Evolutionary conservation across 2,329 filamentous ascomycete genomes (phyloP), one percentile per base, ranked within the genome.

Genomic region (Sphaerulina musiva): DNA sequence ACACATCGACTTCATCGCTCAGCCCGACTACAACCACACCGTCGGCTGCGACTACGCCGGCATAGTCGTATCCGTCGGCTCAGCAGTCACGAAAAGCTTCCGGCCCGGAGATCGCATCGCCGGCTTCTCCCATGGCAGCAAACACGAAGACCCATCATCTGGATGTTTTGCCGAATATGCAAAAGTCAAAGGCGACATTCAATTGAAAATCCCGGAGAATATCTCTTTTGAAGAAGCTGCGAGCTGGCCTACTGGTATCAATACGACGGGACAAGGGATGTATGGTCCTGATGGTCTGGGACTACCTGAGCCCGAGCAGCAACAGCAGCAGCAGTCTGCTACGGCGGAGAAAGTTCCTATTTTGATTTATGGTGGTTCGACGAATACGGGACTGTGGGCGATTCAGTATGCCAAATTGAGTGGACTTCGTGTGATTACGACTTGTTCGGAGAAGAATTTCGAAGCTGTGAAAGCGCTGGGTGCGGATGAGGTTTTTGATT

Each of bases 31-130:
- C 31, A 31, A 74, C 6, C 65, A 70, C 4, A 67, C 76, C 2
- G 62, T 73, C 2, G 80, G 80, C 26, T 79, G 75, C 56, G 80
- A 82, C 63, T 80, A 75, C 56, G 69, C 78, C 5, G 79, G 80
- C 14, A 67, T 73, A 1, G 76, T 82, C 2, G 73, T 77, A 34
- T 72, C 71, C 10, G 68, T 80, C 11, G 79, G 79, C n/a, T 64
- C 68, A 7, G 64, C 67, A 2, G 77, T 80, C 2, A 74, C 68
- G 7, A 72, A 72, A 46, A 6, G 59, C 1, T 74, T 76, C 54
- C 72, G 74, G 48, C 59, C 65, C 12, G 79, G 80, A 11, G 79
- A 81, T 58, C 70, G 74, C 4, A 66, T 82, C 34, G 72, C 70
- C 31, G 79, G 79, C 0, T 74, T 76, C 43, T 67, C 68, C 4